Base-by-base conservation (phyloP, 768 basidiomycete genomes). In the Xerocomellus chrysenteron region DNA sequence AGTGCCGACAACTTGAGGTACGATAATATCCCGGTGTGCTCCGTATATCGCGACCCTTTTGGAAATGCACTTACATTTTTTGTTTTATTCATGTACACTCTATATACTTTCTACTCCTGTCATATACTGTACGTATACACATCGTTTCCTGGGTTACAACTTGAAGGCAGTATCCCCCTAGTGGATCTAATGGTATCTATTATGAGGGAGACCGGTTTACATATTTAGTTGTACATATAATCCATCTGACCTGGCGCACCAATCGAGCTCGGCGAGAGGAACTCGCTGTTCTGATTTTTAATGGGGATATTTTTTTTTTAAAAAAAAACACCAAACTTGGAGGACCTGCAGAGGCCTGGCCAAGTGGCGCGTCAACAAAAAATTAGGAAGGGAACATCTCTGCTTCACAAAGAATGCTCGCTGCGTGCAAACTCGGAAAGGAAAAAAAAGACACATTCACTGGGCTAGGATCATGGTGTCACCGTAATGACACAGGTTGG, bases 141-240 rank as follows among this genome's bases (percentile, higher is more conserved):
- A 12, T 43, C 10, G 12, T 40, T 52, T 14, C 2, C 35, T 19
- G 28, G 33, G 13, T 26, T 10, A 16, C 28, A 36, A 11, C 10
- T 32, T 11, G 10, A 35, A 10, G 19, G 17, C 35, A 46, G 35
- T 9, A 26, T 41, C 17, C 36, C 35, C 40, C 42, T 42, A 36
- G 11, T 42, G n/a, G 26, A 52, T 44, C 51, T 36, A 49, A 42
- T 40, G 28, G 28, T 9, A 32, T 37, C 1, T 35, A 35, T 46
- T 47, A 53, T 50, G 41, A 50, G 24, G 36, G 28, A 53, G 50
- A 47, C 32, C 41, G 43, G 47, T 54, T 40, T 35, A 39, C 60
- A 5, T 32, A 30, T 44, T 44, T 50, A 36, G 24, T 37, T 50
- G 30, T 19, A 32, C 4, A 32, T 32, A 28, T 28, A 28, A 46